A percentile compares a stretch with the other conserved stretches of the same genome.
These are phyloP conservation scores for Dioscorea dumetorum DNA, from an alignment of 106 monocot species.

Conservation along the genomic window DNA sequence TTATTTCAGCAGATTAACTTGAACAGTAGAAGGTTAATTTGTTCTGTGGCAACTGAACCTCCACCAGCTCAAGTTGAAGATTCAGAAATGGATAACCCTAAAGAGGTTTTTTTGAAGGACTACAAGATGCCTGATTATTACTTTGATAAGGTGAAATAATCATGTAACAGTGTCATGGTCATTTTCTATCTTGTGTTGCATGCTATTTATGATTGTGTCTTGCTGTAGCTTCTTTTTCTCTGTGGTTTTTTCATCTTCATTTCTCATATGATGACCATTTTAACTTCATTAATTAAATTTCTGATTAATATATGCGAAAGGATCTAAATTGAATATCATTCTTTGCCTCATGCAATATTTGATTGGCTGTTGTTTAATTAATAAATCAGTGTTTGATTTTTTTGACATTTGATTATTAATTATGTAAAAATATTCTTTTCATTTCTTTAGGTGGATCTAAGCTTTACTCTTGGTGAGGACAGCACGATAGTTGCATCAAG, in stretches of 20 bases:
- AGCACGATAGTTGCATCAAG: constrained; percentile 79
- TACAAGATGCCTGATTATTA: constrained; percentile 87
- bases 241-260: no score
- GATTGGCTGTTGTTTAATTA: no score
- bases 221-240: no score
- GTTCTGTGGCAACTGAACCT: constrained; percentile 76
- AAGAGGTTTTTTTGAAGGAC: constrained; percentile 89
- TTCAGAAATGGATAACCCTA: constrained; percentile 82
- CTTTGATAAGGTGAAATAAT: constrained; percentile 64
- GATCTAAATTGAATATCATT: no score
- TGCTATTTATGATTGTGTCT: no score
- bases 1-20: constrained; percentile 33
- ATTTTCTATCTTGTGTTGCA: no score
- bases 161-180: not conserved
- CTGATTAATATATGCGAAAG: no score
- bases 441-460: constrained; percentile 63
- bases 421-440: not conserved
- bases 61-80: constrained; percentile 43
- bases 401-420: no score
- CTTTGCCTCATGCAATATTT: no score
- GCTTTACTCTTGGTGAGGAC: constrained; percentile 73
- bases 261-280: no score
- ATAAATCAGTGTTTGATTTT: no score
- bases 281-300: no score
- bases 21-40: constrained; percentile 33